phyloP scores from a whole-genome alignment of 2,329 filamentous ascomycete species.

The Grosmannia huntii region DNA sequence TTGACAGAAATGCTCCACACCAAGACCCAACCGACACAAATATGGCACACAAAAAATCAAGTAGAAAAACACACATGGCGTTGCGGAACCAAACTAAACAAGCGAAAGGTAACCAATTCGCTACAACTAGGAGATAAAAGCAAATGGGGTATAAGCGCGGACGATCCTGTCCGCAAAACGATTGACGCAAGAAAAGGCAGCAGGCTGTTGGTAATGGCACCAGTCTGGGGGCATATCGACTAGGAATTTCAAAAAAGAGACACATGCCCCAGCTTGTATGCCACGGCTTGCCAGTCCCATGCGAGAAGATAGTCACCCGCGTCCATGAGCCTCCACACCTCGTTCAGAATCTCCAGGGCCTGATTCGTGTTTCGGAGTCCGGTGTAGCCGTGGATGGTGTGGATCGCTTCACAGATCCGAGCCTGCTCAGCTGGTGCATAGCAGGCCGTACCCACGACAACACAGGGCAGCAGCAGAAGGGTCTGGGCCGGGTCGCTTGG shows the following conservation, averaged over 20 bases:
- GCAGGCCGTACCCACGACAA: slow-evolving; percentile 48
- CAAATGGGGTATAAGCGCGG: not conserved
- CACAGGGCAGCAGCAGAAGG: slow-evolving; percentile 45
- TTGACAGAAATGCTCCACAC: no score
- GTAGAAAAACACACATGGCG: not conserved
- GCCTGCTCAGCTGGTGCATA: slow-evolving; percentile 39
- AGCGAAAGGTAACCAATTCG: not conserved
- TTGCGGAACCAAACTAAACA: not conserved
- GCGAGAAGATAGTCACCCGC: slow-evolving; percentile 41
- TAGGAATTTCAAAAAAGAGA: slow-evolving; percentile 29
- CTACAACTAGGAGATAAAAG: not conserved
- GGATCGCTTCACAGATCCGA: slow-evolving; percentile 36
- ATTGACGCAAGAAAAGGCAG: not conserved
- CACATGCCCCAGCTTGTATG: slow-evolving; percentile 38
- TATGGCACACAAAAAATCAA: no score
- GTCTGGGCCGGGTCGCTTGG: slow-evolving; percentile 46
- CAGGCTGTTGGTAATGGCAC: no score
- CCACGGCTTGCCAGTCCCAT: slow-evolving; percentile 53
- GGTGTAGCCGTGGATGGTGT: slow-evolving; percentile 42
- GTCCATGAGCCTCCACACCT: slow-evolving; percentile 48
- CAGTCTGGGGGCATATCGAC: not conserved
- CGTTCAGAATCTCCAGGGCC: slow-evolving; percentile 39
- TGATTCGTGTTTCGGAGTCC: slow-evolving; percentile 46
- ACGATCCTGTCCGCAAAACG: no score
- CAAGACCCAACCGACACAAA: no score